Evolutionary conservation across 139 green algal species (phyloP), one percentile per base, ranked within the genome.

Genomic region (Zygnema cylindricum): DNA sequence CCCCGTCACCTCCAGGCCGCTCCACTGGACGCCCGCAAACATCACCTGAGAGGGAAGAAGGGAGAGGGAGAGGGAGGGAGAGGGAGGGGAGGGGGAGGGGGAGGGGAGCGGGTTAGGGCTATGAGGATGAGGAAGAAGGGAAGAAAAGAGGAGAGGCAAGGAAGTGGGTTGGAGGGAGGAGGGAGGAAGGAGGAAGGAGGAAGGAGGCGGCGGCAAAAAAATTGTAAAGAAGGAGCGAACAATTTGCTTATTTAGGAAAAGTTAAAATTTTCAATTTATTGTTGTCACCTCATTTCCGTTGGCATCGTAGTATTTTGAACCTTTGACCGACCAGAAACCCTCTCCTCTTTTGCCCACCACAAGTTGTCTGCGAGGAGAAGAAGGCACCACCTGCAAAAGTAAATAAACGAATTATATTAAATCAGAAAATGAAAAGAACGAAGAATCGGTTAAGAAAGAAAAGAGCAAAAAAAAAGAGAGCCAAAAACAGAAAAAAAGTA

Each of bases 1-100:
- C 2, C 63, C 85, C 11, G 73, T 63, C 21, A 40, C 55, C 85
- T 89, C 85, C 16, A 81, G 55, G 2, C 85, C 85, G 16, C n/a
- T 71, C 85, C 85, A 89, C 40, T 40, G 75, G 38, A 89, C 39
- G 21, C 85, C 85, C 0, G 85, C 82, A 77, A 84, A 89, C 35
- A 33, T 42, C 38, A 89, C 85, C 85, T 89, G 85, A 7, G 16
- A 63, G 49, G 7, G 7, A 63, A 7, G 16, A 63, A 7, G 16
- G 16, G 16, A 25, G 7, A 63, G 7, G 49, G 49, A 63, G 49
- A 63, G 7, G 49, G 49, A 7, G 16, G 49, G 7, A 16, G 7
- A 7, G 49, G 16, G 49, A 63, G 16, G 7, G 7, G 16, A 63
- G 16, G 16, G 7, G 7, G 49, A 63, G 49, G 7, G 49, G 49